Conservation (phyloP, 2,329 filamentous ascomycete species). For the Penicillium capsulatum region DNA sequence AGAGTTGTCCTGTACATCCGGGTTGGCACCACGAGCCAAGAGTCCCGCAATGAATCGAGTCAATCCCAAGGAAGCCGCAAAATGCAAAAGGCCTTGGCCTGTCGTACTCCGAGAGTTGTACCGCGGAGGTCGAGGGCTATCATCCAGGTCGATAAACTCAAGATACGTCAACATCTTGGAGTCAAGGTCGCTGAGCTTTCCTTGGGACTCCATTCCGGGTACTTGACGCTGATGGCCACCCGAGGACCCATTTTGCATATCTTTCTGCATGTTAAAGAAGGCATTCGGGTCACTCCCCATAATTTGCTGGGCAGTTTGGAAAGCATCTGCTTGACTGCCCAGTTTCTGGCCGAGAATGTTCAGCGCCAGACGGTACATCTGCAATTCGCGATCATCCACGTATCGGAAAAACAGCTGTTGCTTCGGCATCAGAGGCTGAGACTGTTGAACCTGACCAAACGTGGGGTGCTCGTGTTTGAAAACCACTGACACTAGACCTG, state of each 20-base stretch:
- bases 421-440: slow-evolving; percentile 44
- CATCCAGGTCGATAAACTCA: slow-evolving; percentile 74
- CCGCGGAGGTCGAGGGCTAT: slow-evolving; percentile 63
- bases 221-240: slow-evolving; percentile 46
- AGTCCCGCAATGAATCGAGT: slow-evolving; percentile 72
- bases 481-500: slow-evolving; percentile 67
- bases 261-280: slow-evolving; percentile 47
- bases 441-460: slow-evolving; percentile 44
- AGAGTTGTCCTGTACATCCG: slow-evolving; percentile 68
- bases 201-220: slow-evolving; percentile 41
- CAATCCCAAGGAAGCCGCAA: slow-evolving; percentile 71
- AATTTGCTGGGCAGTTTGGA: slow-evolving; percentile 47
- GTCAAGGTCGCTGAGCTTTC: slow-evolving; percentile 56
- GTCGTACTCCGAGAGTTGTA: slow-evolving; percentile 63
- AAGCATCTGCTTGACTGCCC: slow-evolving; percentile 46
- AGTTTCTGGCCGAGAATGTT: slow-evolving; percentile 47
- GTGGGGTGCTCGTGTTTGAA: slow-evolving; percentile 56
- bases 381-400: slow-evolving; percentile 47
- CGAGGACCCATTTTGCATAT: slow-evolving; percentile 37
- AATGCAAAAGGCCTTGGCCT: slow-evolving; percentile 76
- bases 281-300: slow-evolving; percentile 44
- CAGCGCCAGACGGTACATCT: slow-evolving; percentile 44
- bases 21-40: slow-evolving; percentile 71
- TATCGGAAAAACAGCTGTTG: slow-evolving; percentile 65
- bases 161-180: slow-evolving; percentile 66